Conservation (phyloP, 768 basidiomycete species). For the Russula lepida region DNA sequence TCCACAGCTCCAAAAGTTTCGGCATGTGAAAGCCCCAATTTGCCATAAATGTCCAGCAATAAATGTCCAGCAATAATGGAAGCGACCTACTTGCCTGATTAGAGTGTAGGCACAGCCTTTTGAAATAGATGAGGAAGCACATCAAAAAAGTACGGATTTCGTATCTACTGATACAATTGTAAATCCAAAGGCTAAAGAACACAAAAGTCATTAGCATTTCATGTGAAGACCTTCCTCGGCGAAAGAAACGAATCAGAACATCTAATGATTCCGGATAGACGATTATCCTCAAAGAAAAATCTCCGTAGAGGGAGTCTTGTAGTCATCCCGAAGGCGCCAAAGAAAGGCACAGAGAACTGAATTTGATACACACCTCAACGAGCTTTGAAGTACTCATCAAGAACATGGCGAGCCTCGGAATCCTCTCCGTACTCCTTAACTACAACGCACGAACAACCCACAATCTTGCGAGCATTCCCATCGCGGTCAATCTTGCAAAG, state of each 20-base stretch:
- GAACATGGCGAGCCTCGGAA: conserved; percentile 89
- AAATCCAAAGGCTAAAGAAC: neutral
- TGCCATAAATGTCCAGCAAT: no score
- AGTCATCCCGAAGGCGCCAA: conserved; percentile 53
- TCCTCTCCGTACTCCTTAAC: conserved; percentile 97
- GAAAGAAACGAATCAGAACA: conserved; percentile 47
- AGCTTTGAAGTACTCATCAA: conserved; percentile 95
- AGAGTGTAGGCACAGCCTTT: no score
- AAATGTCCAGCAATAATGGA: neutral
- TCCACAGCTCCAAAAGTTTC: no score
- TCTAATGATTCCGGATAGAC: conserved; percentile 90
- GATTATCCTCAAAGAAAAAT: conserved; percentile 56
- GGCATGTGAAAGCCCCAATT: no score
- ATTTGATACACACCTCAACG: conserved; percentile 44
- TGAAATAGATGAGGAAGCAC: neutral
- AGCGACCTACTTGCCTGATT: neutral
- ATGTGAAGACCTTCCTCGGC: neutral
- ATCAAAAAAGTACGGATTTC: neutral
- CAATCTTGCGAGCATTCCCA: conserved; percentile 95
- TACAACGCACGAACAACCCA: conserved; percentile 89
- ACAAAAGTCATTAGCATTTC: neutral
- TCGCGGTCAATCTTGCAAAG: conserved; percentile 99
- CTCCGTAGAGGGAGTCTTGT: conserved; percentile 92
- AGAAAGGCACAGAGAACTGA: conserved; percentile 10
- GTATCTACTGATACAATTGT: conserved; percentile 15